phyloP scores from a whole-genome alignment of 495 filamentous ascomycete genomes.

The Podospora fimiseda region DNA sequence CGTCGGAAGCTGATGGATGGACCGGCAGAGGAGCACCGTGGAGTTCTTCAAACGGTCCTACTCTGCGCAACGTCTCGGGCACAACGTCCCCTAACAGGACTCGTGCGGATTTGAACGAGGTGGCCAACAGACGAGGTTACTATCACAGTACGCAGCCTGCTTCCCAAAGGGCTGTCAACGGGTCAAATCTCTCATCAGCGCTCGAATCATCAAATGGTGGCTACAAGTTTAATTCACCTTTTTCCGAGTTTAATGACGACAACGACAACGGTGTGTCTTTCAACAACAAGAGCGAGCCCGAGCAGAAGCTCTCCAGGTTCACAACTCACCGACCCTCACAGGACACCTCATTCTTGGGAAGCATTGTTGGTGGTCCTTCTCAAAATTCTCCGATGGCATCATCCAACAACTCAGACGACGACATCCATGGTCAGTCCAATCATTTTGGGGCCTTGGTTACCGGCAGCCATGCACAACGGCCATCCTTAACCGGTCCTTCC shows the following conservation, averaged over 20 bases:
- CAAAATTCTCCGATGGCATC: slow-evolving; percentile 26
- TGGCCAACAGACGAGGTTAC: slow-evolving; percentile 35
- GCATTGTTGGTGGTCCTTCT: slow-evolving; percentile 10
- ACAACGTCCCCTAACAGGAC: slow-evolving; percentile 27
- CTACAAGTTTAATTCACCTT: slow-evolving; percentile 9
- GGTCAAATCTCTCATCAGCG: slow-evolving; percentile 8
- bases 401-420: slow-evolving; percentile 27
- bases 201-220: slow-evolving; percentile 4
- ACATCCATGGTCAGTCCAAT: slow-evolving; percentile 11
- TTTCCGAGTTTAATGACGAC: slow-evolving; percentile 20
- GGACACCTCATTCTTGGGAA: slow-evolving; percentile 14
- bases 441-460: slow-evolving; percentile 12
- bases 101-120: slow-evolving; percentile 33
- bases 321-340: slow-evolving; percentile 12
- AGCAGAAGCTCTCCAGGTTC: slow-evolving; percentile 3
- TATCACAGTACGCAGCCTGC: slow-evolving; percentile 25
- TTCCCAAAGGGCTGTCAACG: slow-evolving; percentile 14
- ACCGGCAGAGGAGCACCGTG: slow-evolving; percentile 46
- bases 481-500: slow-evolving; percentile 16
- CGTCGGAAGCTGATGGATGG: slow-evolving; percentile 57
- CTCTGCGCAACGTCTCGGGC: slow-evolving; percentile 20
- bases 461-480: slow-evolving; percentile 20
- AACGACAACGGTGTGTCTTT: slow-evolving; percentile 21
- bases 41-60: slow-evolving; percentile 43
- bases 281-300: slow-evolving; percentile 1